Evolutionary conservation across 441 rosid genomes (phyloP).

Genomic region (Eruca vesicaria): DNA sequence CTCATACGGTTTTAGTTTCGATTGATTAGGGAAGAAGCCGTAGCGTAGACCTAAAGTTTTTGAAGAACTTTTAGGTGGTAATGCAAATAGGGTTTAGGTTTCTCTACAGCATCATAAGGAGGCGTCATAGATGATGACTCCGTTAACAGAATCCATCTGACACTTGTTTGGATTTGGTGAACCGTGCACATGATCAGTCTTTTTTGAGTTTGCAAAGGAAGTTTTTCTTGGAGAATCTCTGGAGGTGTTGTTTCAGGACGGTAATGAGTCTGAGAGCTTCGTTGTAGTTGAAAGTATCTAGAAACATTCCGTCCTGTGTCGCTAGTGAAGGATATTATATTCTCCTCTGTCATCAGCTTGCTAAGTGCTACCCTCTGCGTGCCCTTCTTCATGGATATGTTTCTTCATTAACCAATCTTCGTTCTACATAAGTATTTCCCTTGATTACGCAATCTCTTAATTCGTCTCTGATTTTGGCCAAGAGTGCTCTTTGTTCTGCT

Average conservation of each 20-base stretch:
- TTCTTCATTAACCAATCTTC: conserved; percentile 6
- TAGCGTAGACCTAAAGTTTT: neutral
- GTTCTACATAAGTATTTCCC: neutral
- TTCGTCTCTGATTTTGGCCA: neutral
- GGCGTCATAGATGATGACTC: too few species aligned
- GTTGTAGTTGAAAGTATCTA: too few species aligned
- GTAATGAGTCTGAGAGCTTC: neutral
- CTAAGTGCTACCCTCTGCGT: neutral
- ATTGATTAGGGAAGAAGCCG: neutral
- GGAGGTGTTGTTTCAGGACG: conserved; percentile 1
- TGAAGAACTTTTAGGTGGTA: neutral
- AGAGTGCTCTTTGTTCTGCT: conserved; percentile 5
- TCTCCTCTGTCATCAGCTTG: neutral
- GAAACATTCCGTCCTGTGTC: neutral
- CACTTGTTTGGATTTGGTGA: conserved; percentile 8
- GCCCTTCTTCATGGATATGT: neutral
- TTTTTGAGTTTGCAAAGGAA: conserved; percentile 9
- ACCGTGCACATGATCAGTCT: conserved; percentile 1
- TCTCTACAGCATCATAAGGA: neutral
- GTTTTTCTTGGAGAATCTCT: conserved; percentile 3
- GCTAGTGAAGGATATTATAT: neutral
- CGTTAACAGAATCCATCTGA: neutral
- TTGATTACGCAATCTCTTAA: conserved; percentile 1
- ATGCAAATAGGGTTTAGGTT: neutral
- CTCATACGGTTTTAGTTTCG: neutral